Base-by-base conservation (phyloP, 192 early-diverging fungal species). In the Rhizophagus prolifer region DNA sequence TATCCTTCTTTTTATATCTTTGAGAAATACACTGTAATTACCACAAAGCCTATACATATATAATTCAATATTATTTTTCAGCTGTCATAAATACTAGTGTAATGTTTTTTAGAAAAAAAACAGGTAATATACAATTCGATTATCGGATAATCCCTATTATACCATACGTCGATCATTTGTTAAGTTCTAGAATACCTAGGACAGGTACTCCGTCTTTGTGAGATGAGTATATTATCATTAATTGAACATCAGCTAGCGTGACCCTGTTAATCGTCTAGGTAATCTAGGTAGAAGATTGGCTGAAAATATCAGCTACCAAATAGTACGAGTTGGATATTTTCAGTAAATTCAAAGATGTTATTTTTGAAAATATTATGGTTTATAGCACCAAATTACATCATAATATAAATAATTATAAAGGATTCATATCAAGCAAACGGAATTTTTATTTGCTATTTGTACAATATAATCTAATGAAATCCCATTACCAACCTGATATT, bases 11-110 rank as follows among this genome's bases (percentile, higher is more conserved):
- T 26, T 70, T 41, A n/a, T 70, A 47, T 46, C 38, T 47, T 47
- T 70, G 41, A 47, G 38, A 70, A 70, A 64, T 64, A 23, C 68
- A 47, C 46, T 70, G 68, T 70, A 70, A 70, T 70, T 70, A 70
- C 14, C 23, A 64, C 25, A 30, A 70, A 70, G 38, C n/a, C 16
- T 70, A 70, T 26, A 66, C 34, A 66, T 70, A 70, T 70, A 70
- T 36, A 70, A n/a, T 47, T 47, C 68, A 70, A 70, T 47, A 70
- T 36, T 70, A 50, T 70, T 41, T 34, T 70, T 41, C 50, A 54
- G 50, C 50, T 54, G 19, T 54, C 16, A 54, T 54, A 54, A 64
- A 64, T 30, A 30, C 62, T 30, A 64, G 62, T 64, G 62, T 31
- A 64, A 64, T 64, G 10, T 64, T 64, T 30, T 54, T 21, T 54